Base-by-base conservation (phyloP, 2,329 filamentous ascomycete species). In the Fusarium liriodendri region DNA sequence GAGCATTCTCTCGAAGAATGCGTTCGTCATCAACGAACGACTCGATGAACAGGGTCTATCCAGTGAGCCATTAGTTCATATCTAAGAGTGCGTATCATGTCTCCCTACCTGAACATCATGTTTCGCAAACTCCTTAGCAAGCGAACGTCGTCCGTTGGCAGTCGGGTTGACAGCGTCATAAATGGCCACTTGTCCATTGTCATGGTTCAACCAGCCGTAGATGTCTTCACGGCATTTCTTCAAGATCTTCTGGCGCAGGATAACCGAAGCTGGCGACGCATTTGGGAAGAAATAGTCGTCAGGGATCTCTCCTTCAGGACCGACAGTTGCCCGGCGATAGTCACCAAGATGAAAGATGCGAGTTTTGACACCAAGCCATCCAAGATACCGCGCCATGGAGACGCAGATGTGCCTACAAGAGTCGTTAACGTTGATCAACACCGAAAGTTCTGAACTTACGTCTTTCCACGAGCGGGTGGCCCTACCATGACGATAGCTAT, bases 271-370 rank as follows among this genome's bases (percentile, higher is more conserved):
- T 5, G 96, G 94, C 29, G 95, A 97, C 32, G 97, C 96, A 80
- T 98, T 95, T 29, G 97, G 93, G 81, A 96, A 98, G 85, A 99
- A 99, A 83, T 99, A 99, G 82, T 99, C 97, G 73, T 98, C 94
- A 1, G 97, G 97, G 18, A 99, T 93, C 66, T 95, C 91, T 66
- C 93, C 92, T 16, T 92, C 94, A 47, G 92, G 90, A 20, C 95
- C 95, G 73, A 98, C 91, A 18, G 96, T 97, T 35, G 95, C 95
- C 81, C 97, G 91, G 75, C 97, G 93, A 82, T 99, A 99, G 84
- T 99, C 97, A 67, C 97, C 97, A 18, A 99, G 87, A 81, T 99
- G 97, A 82, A 99, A 99, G 77, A 98, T 97, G 76, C 96, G 93
- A 37, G 97, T 98, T 86, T 99, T 99, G 69, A 99, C 97, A 72